These are phyloP conservation scores for Aspergillus awamori DNA, from an alignment of 2,329 filamentous ascomycete genomes.

Conservation along the genomic window DNA sequence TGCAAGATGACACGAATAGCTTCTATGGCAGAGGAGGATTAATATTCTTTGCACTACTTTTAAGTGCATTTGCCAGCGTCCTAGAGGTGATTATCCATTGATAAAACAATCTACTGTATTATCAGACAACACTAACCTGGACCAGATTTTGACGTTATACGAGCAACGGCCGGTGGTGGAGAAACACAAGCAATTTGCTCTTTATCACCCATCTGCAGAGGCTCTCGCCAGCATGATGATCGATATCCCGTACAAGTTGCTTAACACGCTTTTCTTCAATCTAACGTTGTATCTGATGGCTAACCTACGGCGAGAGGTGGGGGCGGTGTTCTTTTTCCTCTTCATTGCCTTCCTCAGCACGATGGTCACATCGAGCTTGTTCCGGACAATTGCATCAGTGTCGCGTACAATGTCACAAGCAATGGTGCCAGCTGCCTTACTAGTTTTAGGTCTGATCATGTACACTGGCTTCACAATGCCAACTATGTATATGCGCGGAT, in stretches of 20 bases:
- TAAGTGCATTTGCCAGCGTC: slow-evolving; percentile 77
- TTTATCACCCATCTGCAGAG: slow-evolving; percentile 20
- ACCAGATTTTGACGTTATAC: slow-evolving; percentile 17
- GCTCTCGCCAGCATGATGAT: slow-evolving; percentile 13
- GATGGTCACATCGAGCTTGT: slow-evolving; percentile 78
- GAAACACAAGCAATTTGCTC: slow-evolving; percentile 19
- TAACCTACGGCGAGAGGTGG: slow-evolving; percentile 71
- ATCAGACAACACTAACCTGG: no score
- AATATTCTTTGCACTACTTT: slow-evolving; percentile 79
- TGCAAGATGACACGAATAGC: slow-evolving; percentile 63
- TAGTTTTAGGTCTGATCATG: slow-evolving; percentile 39
- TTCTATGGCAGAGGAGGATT: slow-evolving; percentile 77
- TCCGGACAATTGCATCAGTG: slow-evolving; percentile 72
- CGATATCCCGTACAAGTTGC: slow-evolving; percentile 70
- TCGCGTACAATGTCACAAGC: slow-evolving; percentile 66
- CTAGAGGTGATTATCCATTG: slow-evolving; percentile 54
- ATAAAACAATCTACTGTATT: not conserved
- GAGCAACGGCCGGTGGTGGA: slow-evolving; percentile 20
- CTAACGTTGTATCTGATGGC: slow-evolving; percentile 81
- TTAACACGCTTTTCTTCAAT: slow-evolving; percentile 73
- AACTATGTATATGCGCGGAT: slow-evolving; percentile 65
- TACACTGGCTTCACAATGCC: slow-evolving; percentile 50
- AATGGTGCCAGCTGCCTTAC: slow-evolving; percentile 51
- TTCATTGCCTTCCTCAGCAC: slow-evolving; percentile 72
- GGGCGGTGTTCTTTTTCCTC: slow-evolving; percentile 81